Evolutionary conservation across 768 basidiomycete species (phyloP), one percentile per base, ranked within the genome.

Genomic region (Paxillus rubicundulus): DNA sequence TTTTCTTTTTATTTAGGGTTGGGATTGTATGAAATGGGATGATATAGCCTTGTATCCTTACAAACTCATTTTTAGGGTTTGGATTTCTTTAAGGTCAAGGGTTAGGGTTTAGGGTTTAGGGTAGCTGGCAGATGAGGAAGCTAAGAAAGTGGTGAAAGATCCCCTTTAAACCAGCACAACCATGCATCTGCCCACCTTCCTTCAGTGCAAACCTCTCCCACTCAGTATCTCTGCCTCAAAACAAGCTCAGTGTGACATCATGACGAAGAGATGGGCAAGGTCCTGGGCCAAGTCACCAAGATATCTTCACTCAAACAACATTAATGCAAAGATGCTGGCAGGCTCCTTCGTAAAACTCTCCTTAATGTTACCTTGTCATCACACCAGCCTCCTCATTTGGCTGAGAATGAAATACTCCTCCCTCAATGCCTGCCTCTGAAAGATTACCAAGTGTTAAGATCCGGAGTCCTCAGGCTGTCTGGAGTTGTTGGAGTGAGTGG

Each of bases 401-500:
- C 60, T 76, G 16, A 37, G 63, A 2, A 67, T 66, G 1, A 67
- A 62, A 0, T 72, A 74, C 41, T 42, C 55, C 2, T 63, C 66
- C 0, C 62, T 74, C 0, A 58, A 69, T 36, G 18, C 53, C 30
- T 8, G 2, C 7, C 30, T 32, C 2, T 32, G 30, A 8, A 32
- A 32, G 30, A 32, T 32, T 8, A 32, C 30, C 30, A 32, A 32
- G 7, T 32, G n/a, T n/a, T n/a, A n/a, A n/a, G n/a, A n/a, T n/a
- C n/a, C n/a, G n/a, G n/a, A n/a, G n/a, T n/a, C n/a, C n/a, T n/a
- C n/a, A n/a, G n/a, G n/a, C n/a, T n/a, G n/a, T n/a, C n/a, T n/a
- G n/a, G n/a, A n/a, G n/a, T n/a, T n/a, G n/a, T n/a, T n/a, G n/a
- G n/a, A n/a, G n/a, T n/a, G n/a, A n/a, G n/a, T n/a, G n/a, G n/a